Conservation (phyloP, 306 rosid genomes). For the Cucumis melo region DNA sequence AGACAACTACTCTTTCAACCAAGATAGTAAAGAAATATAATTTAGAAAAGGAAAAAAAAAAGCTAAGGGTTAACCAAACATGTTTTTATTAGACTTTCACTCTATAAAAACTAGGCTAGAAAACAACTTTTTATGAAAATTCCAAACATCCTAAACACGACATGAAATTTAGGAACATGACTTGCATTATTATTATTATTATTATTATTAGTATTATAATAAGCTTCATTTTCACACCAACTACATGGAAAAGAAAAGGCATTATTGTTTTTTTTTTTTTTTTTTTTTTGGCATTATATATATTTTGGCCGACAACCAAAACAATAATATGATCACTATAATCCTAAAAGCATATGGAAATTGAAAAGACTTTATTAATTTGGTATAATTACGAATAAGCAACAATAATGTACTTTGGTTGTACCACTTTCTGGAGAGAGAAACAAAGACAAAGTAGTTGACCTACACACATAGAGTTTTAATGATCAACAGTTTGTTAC, state of each 20-base stretch:
- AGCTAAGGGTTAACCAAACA: neutral
- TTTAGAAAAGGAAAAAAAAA: neutral
- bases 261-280: neutral
- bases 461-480: neutral
- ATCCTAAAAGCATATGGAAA: neutral
- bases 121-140: neutral
- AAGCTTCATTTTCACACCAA: neutral
- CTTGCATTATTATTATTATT: neutral
- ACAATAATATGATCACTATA: neutral
- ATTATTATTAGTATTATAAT: neutral
- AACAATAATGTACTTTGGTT: conserved; percentile 1
- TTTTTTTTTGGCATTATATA: no score
- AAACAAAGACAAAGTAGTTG: neutral
- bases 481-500: neutral
- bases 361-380: neutral
- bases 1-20: neutral
- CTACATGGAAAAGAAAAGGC: neutral
- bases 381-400: conserved; percentile 5
- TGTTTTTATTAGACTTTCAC: neutral
- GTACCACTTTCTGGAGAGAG: neutral
- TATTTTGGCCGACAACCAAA: neutral
- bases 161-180: neutral
- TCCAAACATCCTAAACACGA: neutral
- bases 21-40: neutral
- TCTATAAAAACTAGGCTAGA: neutral